Evolutionary conservation across 768 basidiomycete genomes (phyloP), one percentile per base, ranked within the genome.

Genomic region (Hemileccinum rubropunctum): DNA sequence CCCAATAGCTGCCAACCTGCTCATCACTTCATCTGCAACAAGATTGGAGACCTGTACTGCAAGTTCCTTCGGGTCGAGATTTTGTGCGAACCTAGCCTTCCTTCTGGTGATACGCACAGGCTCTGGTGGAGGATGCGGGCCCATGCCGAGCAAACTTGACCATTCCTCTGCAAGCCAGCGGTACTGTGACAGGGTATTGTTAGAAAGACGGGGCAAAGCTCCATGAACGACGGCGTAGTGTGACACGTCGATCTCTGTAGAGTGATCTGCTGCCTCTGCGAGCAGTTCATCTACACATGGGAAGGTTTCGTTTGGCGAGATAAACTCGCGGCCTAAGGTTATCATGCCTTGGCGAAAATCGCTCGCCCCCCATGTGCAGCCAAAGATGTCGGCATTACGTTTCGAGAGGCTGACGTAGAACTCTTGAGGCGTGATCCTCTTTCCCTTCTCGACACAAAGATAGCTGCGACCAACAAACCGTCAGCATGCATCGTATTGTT

Each of bases 341-440:
- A 56, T 30, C 47, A 46, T 49, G 0, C 51, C 54, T 6, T 56
- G 51, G 2, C 51, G 30, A 3, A 56, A 56, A 1, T 56, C 47
- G 0, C 47, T 28, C 0, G 41, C 47, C 0, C 54, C 51, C 51
- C 43, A 56, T 0, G 13, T 15, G 3, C 51, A 56, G n/a, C 26
- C 15, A 10, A 56, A 50, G 1, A 14, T 38, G 9, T 2, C 13
- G 3, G 5, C 9, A 11, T 43, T 50, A 5, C 43, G 1, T 13
- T 23, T 44, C 6, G 1, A 9, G 1, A 50, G 13, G 2, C 9
- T 4, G 1, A 28, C 12, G 5, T 45, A 44, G 33, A 50, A 50
- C 0, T 4, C 0, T 0, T 38, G 27, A 6, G 35, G 48, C 14
- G 3, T 2, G 23, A 46, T 54, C 21, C 45, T 30, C 27, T 21